Evolutionary conservation across 768 basidiomycete species (phyloP).

Genomic region (Psilocybe cyanescens): DNA sequence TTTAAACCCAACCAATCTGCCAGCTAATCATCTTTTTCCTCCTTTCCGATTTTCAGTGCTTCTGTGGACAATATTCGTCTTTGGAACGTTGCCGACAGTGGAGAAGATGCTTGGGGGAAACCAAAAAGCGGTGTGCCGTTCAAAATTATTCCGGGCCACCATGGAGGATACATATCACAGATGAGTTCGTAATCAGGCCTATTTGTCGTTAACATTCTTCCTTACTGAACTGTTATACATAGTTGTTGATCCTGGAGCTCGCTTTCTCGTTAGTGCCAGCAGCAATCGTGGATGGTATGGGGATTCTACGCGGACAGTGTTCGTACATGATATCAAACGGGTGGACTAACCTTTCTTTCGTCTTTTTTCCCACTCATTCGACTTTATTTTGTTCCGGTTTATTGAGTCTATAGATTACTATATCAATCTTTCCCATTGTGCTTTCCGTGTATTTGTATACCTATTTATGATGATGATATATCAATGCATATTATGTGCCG

Average conservation of each 20-base stretch:
- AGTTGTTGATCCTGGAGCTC: conserved; percentile 87
- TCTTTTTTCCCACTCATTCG: not conserved
- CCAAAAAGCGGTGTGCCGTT: conserved; percentile 78
- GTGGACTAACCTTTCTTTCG: conserved; percentile 23
- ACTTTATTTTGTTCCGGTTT: not conserved
- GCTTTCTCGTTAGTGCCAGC: conserved; percentile 89
- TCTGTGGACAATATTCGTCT: conserved; percentile 92
- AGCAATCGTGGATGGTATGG: conserved; percentile 96
- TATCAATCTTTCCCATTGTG: not conserved
- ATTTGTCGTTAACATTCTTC: not conserved
- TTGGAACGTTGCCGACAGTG: conserved; percentile 88
- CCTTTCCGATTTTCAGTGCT: conserved; percentile 53
- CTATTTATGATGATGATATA: not conserved
- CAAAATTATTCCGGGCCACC: conserved; percentile 95
- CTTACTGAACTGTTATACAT: not conserved
- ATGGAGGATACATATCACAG: conserved; percentile 91
- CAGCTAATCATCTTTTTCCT: not conserved
- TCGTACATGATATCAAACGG: conserved; percentile 86
- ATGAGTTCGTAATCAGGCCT: conserved; percentile 69
- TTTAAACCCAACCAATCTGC: conserved; percentile 9
- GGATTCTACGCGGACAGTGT: conserved; percentile 86
- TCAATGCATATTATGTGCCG: conserved; percentile 8
- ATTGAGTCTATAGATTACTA: not conserved
- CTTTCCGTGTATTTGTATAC: not conserved
- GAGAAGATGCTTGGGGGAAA: conserved; percentile 68